Evolutionary conservation across 441 rosid genomes (phyloP).

Genomic region (Euphorbia corollata): DNA sequence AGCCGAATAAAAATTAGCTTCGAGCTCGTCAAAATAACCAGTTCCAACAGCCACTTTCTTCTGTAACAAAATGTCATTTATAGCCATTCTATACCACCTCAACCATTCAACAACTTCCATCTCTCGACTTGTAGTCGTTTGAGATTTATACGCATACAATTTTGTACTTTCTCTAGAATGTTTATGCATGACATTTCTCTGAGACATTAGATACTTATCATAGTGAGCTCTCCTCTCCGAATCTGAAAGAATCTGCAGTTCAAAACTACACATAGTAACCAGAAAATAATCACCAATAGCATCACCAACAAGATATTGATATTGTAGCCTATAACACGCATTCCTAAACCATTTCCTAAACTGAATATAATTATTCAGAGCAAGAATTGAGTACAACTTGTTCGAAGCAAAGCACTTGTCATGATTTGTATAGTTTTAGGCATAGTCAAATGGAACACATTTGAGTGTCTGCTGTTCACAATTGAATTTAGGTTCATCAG

Average conservation of each 20-base stretch:
- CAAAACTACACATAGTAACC: not conserved
- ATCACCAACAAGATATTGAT: not conserved
- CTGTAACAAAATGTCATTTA: slow-evolving; percentile 64
- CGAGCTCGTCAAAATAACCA: slow-evolving; percentile 61
- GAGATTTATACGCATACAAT: slow-evolving; percentile 34
- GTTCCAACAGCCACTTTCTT: slow-evolving; percentile 59
- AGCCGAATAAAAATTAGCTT: slow-evolving; percentile 83
- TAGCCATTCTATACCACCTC: slow-evolving; percentile 70
- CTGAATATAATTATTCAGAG: not conserved
- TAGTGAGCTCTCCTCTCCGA: slow-evolving; percentile 56
- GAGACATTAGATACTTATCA: slow-evolving; percentile 54
- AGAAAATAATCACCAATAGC: not conserved
- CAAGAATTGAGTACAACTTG: not conserved
- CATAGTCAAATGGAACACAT: not conserved
- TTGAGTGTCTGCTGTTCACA: not conserved
- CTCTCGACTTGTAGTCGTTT: slow-evolving; percentile 30
- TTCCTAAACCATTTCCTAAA: not conserved
- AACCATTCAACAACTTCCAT: slow-evolving; percentile 97
- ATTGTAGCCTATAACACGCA: not conserved
- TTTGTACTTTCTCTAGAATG: slow-evolving; percentile 34
- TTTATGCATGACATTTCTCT: slow-evolving; percentile 42
- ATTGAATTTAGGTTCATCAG: not conserved
- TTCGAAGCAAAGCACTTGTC: not conserved
- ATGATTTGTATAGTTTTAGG: not conserved
- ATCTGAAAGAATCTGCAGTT: slow-evolving; percentile 84